These are phyloP conservation scores for Thermothelomyces thermophilus DNA, from an alignment of 2,329 filamentous ascomycete genomes.

Conservation along the genomic window DNA sequence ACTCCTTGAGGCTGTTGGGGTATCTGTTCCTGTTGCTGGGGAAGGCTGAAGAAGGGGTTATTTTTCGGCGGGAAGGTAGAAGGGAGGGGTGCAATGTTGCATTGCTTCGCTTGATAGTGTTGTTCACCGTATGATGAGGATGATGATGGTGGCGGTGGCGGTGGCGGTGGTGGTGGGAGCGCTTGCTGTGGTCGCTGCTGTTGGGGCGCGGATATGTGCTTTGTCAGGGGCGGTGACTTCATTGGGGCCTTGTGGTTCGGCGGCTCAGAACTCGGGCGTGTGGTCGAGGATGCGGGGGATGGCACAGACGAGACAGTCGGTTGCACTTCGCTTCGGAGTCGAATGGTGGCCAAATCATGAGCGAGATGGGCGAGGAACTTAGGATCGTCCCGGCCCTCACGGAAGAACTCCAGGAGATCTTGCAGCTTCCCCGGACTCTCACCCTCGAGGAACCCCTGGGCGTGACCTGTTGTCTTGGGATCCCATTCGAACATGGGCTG, in stretches of 20 bases:
- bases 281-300: neutral
- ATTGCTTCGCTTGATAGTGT: slow-evolving; percentile 16
- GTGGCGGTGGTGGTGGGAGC: too few relatives aligned
- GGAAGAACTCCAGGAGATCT: slow-evolving; percentile 60
- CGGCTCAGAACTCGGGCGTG: slow-evolving; percentile 21
- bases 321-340: slow-evolving; percentile 16
- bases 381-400: slow-evolving; percentile 49
- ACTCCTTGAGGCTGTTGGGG: neutral
- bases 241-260: slow-evolving; percentile 14
- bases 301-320: slow-evolving; percentile 6
- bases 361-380: slow-evolving; percentile 52
- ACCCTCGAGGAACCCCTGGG: slow-evolving; percentile 54
- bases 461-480: slow-evolving; percentile 47
- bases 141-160: neutral
- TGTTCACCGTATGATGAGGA: slow-evolving; percentile 12
- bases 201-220: slow-evolving; percentile 21
- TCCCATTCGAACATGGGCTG: slow-evolving; percentile 57
- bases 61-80: slow-evolving; percentile 6
- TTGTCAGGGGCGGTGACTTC: slow-evolving; percentile 10
- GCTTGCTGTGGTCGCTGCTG: neutral
- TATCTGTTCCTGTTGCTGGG: slow-evolving; percentile 4
- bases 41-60: slow-evolving; percentile 10
- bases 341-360: slow-evolving; percentile 44
- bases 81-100: slow-evolving; percentile 11
- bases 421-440: slow-evolving; percentile 57